Evolutionary conservation across 1,139 yeast species (phyloP).

Genomic region (Geotrichum klebahnii): DNA sequence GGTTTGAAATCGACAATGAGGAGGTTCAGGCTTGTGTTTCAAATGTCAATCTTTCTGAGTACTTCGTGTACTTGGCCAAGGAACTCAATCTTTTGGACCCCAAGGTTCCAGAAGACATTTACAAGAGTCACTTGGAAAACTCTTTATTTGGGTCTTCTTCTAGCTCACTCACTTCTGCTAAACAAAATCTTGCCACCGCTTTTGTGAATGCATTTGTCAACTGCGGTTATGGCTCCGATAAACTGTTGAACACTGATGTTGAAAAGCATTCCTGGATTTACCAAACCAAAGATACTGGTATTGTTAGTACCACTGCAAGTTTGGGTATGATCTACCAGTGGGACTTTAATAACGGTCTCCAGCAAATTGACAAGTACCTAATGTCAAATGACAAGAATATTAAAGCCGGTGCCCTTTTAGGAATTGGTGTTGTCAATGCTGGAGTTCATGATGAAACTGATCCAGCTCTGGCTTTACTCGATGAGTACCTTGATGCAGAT

Average conservation of each 20-base stretch:
- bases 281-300: constrained; percentile 87
- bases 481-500: constrained; percentile 65
- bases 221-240: constrained; percentile 85
- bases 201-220: constrained; percentile 90
- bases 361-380: constrained; percentile 80
- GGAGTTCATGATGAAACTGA: constrained; percentile 96
- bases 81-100: constrained; percentile 88
- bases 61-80: constrained; percentile 72
- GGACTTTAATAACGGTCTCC: constrained; percentile 87
- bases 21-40: constrained; percentile 84
- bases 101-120: constrained; percentile 90
- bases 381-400: constrained; percentile 83
- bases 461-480: constrained; percentile 76
- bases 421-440: constrained; percentile 90
- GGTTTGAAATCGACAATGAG: constrained; percentile 66
- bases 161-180: constrained; percentile 80
- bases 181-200: constrained; percentile 91
- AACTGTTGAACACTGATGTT: constrained; percentile 59
- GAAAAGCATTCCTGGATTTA: constrained; percentile 81
- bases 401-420: constrained; percentile 94
- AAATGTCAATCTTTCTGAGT: constrained; percentile 72
- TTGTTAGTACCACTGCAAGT: constrained; percentile 91
- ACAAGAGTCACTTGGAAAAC: constrained; percentile 82
- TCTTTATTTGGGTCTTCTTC: constrained; percentile 58
- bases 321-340: constrained; percentile 88